Base-by-base conservation (phyloP, 2,329 filamentous ascomycete species). In the Nemania sp. region DNA sequence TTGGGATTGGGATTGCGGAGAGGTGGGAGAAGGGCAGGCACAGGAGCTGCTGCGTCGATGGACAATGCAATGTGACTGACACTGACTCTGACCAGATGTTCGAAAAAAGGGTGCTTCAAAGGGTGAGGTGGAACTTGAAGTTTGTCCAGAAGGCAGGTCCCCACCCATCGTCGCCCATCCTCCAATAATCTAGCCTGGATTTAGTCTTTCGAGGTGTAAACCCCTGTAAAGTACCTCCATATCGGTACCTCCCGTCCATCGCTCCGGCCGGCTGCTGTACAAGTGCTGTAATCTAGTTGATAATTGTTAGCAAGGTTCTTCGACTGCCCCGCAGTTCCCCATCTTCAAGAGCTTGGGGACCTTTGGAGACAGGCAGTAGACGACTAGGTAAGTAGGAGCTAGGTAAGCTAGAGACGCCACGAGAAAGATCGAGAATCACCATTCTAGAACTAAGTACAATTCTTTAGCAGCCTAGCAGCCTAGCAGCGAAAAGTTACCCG, bases 41-140 rank as follows among this genome's bases (percentile, higher is more conserved):
- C 51, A 57, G 45, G 45, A 65, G 62, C 18, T 59, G 55, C 49
- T 62, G 65, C 53, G 41, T 61, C 15, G 65, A 65, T 63, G 54
- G 41, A 56, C 61, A 65, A 56, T 45, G 43, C 29, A 41, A 59
- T 55, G 61, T 60, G 32, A 55, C 8, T 35, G 51, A 29, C 7
- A 27, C 41, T 41, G 27, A 38, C 15, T 66, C 58, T 67, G 58
- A 67, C 64, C 64, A 67, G 64, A 67, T 67, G 45, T 62, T 65
- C 64, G 38, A 57, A 61, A 67, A 61, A 55, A 57, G 45, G 3
- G 11, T 47, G 43, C 53, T 55, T 24, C 38, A 45, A 66, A 53
- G 49, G 58, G 38, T 41, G 59, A 69, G 63, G 63, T 69, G 67
- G 67, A 66, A 56, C 35, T 64, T 27, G 54, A 47, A 55, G 29